Evolutionary conservation across 768 basidiomycete species (phyloP).

Genomic region (Boletus bicolor): DNA sequence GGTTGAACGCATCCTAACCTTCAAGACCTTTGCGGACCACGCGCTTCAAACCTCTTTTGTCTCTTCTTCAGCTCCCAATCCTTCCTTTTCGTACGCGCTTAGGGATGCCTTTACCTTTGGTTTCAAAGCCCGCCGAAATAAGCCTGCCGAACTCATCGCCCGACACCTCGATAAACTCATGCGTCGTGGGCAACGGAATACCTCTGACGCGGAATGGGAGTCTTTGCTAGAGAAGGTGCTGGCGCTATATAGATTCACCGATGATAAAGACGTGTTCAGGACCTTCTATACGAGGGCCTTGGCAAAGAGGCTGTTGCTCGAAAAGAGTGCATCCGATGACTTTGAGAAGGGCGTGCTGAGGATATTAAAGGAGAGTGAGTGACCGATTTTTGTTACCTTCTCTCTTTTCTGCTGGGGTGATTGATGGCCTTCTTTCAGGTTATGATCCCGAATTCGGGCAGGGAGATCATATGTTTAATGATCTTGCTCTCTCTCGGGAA

Average conservation of each 20-base stretch:
- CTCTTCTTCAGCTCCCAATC: slow-evolving; percentile 40
- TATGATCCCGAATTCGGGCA: slow-evolving; percentile 95
- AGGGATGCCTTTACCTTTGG: slow-evolving; percentile 69
- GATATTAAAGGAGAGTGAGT: slow-evolving; percentile 79
- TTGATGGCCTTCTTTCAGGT: slow-evolving; percentile 44
- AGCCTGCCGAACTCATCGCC: slow-evolving; percentile 92
- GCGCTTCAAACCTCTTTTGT: slow-evolving; percentile 52
- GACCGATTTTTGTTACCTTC: neutral
- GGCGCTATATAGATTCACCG: slow-evolving; percentile 78
- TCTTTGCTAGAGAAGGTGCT: slow-evolving; percentile 62
- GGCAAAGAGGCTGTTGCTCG: slow-evolving; percentile 84
- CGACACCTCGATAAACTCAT: slow-evolving; percentile 85
- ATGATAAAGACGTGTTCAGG: slow-evolving; percentile 92
- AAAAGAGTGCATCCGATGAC: slow-evolving; percentile 81
- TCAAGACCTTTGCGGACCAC: slow-evolving; percentile 58
- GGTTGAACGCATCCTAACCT: slow-evolving; percentile 67
- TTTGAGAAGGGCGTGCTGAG: slow-evolving; percentile 82
- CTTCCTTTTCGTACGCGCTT: slow-evolving; percentile 64
- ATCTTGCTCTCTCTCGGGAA: slow-evolving; percentile 75
- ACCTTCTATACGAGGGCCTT: slow-evolving; percentile 87
- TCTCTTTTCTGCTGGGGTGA: neutral
- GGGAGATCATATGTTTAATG: slow-evolving; percentile 95
- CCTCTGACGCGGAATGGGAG: slow-evolving; percentile 62
- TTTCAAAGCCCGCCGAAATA: slow-evolving; percentile 73
- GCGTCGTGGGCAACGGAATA: slow-evolving; percentile 78